These are phyloP conservation scores for Annulohypoxylon nitens DNA, from an alignment of 495 filamentous ascomycete genomes.

Conservation along the genomic window DNA sequence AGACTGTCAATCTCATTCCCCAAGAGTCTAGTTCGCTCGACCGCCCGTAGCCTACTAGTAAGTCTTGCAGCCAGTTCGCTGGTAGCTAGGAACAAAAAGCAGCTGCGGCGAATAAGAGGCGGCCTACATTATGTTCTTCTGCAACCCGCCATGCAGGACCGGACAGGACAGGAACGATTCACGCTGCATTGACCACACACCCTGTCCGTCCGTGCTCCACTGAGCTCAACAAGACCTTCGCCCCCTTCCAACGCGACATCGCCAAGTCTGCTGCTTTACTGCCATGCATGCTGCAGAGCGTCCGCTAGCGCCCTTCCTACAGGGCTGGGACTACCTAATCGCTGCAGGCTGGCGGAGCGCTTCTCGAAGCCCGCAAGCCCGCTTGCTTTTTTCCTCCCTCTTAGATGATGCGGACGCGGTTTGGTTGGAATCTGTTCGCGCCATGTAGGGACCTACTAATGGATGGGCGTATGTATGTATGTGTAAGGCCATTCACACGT, in stretches of 20 bases:
- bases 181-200: slow-evolving; percentile 42
- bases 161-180: slow-evolving; percentile 51
- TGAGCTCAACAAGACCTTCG: slow-evolving; percentile 27
- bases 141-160: slow-evolving; percentile 46
- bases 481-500: slow-evolving; percentile 23
- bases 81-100: slow-evolving; percentile 45
- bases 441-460: slow-evolving; percentile 24
- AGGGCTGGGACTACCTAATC: slow-evolving; percentile 45
- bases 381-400: slow-evolving; percentile 32
- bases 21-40: slow-evolving; percentile 31
- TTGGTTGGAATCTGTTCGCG: slow-evolving; percentile 37
- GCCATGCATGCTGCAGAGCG: slow-evolving; percentile 45
- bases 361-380: slow-evolving; percentile 26
- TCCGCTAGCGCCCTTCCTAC: slow-evolving; percentile 41
- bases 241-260: slow-evolving; percentile 43
- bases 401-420: slow-evolving; percentile 36
- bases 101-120: slow-evolving; percentile 38
- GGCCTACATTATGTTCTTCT: slow-evolving; percentile 30
- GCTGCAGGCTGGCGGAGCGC: slow-evolving; percentile 33
- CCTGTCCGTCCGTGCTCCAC: slow-evolving; percentile 37
- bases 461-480: slow-evolving; percentile 25
- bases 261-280: slow-evolving; percentile 43
- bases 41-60: slow-evolving; percentile 25
- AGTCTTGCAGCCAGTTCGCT: slow-evolving; percentile 38
- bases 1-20: slow-evolving; percentile 33